Percentiles rank a stretch among this genome's conserved stretches.
phyloP scores from a whole-genome alignment of 1,284 basidiomycete species.

The Neonothopanus nambi region DNA sequence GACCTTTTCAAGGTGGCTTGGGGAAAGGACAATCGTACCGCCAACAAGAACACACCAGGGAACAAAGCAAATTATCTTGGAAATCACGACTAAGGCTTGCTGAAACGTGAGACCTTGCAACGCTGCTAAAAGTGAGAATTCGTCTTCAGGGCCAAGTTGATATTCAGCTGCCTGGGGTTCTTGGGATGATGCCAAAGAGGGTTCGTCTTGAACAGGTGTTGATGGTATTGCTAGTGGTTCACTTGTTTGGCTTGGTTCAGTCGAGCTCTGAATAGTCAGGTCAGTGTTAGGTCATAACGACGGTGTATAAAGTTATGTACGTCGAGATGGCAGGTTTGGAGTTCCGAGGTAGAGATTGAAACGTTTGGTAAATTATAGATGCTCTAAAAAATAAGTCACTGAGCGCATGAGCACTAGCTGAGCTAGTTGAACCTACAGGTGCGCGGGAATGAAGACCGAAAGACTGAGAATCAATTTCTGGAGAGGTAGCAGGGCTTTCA shows the following conservation, averaged over 20 bases:
- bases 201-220: neutral
- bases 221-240: neutral
- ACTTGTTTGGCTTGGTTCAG: neutral
- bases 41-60: constrained; percentile 52
- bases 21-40: constrained; percentile 41
- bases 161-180: neutral
- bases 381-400: constrained; percentile 18
- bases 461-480: constrained; percentile 3
- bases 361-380: constrained; percentile 32
- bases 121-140: constrained; percentile 1
- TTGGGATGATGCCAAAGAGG: neutral
- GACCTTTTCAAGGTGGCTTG: constrained; percentile 36
- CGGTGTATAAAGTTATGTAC: neutral
- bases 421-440: constrained; percentile 1
- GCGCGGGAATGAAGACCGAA: constrained; percentile 9
- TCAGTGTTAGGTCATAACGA: neutral
- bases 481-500: neutral
- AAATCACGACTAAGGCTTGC: constrained; percentile 9
- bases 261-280: neutral
- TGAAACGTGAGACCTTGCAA: constrained; percentile 12
- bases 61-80: constrained; percentile 37
- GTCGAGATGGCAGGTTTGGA: neutral
- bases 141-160: neutral
- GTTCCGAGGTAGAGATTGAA: neutral
- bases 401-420: neutral